A percentile compares a stretch with the other conserved stretches of the same genome.
Conservation (phyloP, 805 yeast species). For the Tetrapisispora pingtungensis region DNA sequence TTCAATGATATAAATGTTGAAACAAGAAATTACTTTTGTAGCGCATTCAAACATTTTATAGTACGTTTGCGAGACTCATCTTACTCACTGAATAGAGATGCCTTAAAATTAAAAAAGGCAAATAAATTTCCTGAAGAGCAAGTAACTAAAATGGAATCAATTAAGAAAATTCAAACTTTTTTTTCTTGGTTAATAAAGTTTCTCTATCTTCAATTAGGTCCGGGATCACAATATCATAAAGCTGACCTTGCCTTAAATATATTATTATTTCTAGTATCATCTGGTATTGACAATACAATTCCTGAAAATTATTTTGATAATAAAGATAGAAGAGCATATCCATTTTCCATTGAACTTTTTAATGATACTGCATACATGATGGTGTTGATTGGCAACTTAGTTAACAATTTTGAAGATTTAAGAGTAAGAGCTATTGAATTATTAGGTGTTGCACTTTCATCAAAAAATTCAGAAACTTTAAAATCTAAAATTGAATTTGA, state of each 20-base stretch:
- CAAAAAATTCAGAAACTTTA: conserved; percentile 2
- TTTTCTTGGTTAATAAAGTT: conserved; percentile 32
- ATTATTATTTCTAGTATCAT: conserved; percentile 35
- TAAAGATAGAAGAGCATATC: conserved; percentile 38
- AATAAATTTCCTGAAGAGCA: conserved; percentile 34
- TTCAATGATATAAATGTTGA: conserved; percentile 61
- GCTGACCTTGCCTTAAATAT: conserved; percentile 41
- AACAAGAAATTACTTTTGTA: conserved; percentile 52
- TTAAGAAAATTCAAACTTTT: conserved; percentile 32
- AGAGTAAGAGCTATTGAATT: conserved; percentile 42
- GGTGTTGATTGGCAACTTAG: conserved; percentile 48
- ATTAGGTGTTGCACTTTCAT: conserved; percentile 31
- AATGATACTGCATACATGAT: conserved; percentile 32
- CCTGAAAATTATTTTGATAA: conserved; percentile 30
- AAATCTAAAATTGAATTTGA: conserved; percentile 4
- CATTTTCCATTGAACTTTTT: conserved; percentile 39
- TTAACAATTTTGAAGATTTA: conserved; percentile 71
- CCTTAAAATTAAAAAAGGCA: conserved; percentile 31
- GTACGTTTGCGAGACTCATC: conserved; percentile 60
- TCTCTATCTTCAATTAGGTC: conserved; percentile 34
- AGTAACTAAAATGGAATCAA: conserved; percentile 17
- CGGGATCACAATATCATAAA: conserved; percentile 50
- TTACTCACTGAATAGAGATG: conserved; percentile 46
- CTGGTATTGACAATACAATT: conserved; percentile 47
- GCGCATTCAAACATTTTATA: conserved; percentile 53